Base-by-base conservation (phyloP, 768 basidiomycete species). In the Suillus placidus region DNA sequence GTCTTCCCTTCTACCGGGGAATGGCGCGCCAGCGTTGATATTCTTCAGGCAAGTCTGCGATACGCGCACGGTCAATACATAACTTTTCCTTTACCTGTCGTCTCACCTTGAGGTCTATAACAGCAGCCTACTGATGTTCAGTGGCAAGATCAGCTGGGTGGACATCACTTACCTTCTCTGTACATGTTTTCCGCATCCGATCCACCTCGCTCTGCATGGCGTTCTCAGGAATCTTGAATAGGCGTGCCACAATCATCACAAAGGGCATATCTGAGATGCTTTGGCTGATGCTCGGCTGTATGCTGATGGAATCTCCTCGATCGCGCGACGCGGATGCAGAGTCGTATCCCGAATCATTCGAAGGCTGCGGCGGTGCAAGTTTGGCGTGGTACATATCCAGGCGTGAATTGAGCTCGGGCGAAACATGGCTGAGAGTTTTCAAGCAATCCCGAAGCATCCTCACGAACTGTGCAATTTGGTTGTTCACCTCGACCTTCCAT, bases 401-500 rank as follows among this genome's bases (percentile, higher is more conserved):
- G 54, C 95, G 86, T 30, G 88, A 78, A 14, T 88, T 83, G 26
- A 99, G 82, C 75, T 99, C 97, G 1, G 91, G 88, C 2, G 93
- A 88, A 49, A 93, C 92, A 71, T 93, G 91, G 74, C 85, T 88
- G 64, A 92, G 81, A 55, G 79, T 85, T 64, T 84, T 83, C 43
- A 98, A 80, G 68, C 88, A 91, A 66, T 97, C 95, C 43, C 91
- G 83, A 20, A 98, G 82, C 70, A 99, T 84, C 74, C 86, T 88
- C 67, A 98, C 88, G 75, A 99, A 99, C 63, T 88, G 83, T 1
- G 89, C 89, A 65, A 97, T 95, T 71, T 99, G 97, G 67, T 89
- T 90, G 76, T 97, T 96, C 52, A 98, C 85, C 75, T 96, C 94
- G 55, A 88, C 74, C 75, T 98, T 99, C 96, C 96, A 98, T 26